These are phyloP conservation scores for Wickerhamiella siamensis DNA, from an alignment of 805 yeast genomes.

Conservation along the genomic window DNA sequence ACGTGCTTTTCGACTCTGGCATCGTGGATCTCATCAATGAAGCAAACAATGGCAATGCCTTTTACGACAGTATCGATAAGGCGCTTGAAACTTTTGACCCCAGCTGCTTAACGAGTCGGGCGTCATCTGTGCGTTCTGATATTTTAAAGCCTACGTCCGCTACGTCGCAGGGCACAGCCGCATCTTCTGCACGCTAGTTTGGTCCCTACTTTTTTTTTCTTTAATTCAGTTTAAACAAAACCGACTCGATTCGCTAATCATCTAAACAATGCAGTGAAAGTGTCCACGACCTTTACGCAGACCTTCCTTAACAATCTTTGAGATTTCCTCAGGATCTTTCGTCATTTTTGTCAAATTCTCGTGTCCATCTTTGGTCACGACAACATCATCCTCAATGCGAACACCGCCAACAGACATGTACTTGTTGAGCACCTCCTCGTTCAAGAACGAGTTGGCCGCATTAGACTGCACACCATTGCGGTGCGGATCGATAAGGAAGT, in stretches of 20 bases:
- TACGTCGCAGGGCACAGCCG: neutral
- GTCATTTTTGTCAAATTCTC: conserved; percentile 76
- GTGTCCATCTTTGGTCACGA: conserved; percentile 60
- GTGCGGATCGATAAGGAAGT: conserved; percentile 57
- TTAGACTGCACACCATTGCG: conserved; percentile 26
- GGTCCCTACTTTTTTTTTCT: too few relatives aligned
- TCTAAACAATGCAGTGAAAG: conserved; percentile 43
- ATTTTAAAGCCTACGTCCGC: neutral
- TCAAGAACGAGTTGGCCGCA: conserved; percentile 37
- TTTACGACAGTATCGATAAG: conserved; percentile 39
- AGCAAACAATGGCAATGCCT: conserved; percentile 23
- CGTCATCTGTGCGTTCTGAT: neutral
- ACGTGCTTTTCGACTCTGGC: conserved; percentile 42
- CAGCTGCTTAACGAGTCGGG: neutral
- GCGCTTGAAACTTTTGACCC: conserved; percentile 29
- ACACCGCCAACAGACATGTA: conserved; percentile 94
- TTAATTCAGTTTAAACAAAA: neutral
- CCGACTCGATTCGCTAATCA: too few relatives aligned
- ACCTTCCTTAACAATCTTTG: conserved; percentile 61
- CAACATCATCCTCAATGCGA: conserved; percentile 84
- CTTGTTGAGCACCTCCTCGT: conserved; percentile 50
- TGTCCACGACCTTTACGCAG: conserved; percentile 39
- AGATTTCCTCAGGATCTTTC: conserved; percentile 71
- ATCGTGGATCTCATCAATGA: conserved; percentile 28
- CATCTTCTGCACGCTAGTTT: too few relatives aligned